phyloP scores from a whole-genome alignment of 129 eudicot species.

The Ambrosia trifida region DNA sequence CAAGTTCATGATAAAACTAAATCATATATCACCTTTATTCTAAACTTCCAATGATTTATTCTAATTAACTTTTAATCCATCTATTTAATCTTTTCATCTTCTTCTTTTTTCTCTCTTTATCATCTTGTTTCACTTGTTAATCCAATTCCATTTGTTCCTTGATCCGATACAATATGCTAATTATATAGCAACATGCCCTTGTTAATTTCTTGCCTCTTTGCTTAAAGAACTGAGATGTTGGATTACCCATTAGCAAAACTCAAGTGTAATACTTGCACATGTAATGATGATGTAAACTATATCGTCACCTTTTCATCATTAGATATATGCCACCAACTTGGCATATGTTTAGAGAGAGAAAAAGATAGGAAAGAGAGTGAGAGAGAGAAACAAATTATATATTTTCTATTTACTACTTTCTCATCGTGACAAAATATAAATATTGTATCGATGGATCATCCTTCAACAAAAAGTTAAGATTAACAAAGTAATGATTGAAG shows the following conservation, averaged over 20 bases:
- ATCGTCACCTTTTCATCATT: slow-evolving; percentile 46
- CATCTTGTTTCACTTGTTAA: no score
- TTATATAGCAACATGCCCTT: no score
- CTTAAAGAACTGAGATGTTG: not conserved
- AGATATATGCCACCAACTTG: slow-evolving; percentile 33
- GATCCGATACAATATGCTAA: no score
- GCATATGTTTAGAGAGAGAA: slow-evolving; percentile 29
- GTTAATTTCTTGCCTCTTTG: no score
- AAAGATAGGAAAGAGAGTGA: slow-evolving; percentile 13
- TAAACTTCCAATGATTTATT: no score
- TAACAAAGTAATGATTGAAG: slow-evolving; percentile 12
- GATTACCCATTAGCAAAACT: not conserved
- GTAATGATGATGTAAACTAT: slow-evolving; percentile 42
- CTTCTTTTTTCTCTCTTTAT: no score
- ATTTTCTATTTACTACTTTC: not conserved
- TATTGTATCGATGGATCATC: slow-evolving; percentile 1
- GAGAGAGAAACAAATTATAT: not conserved
- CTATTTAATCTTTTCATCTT: no score
- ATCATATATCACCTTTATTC: no score
- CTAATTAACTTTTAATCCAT: no score
- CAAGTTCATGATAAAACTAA: no score
- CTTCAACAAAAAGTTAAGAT: not conserved
- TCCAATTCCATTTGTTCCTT: no score
- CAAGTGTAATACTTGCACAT: slow-evolving; percentile 13
- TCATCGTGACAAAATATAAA: slow-evolving; percentile 12